Evolutionary conservation across 257 asterid species (phyloP).

Genomic region (Solanum corneliomulleri): DNA sequence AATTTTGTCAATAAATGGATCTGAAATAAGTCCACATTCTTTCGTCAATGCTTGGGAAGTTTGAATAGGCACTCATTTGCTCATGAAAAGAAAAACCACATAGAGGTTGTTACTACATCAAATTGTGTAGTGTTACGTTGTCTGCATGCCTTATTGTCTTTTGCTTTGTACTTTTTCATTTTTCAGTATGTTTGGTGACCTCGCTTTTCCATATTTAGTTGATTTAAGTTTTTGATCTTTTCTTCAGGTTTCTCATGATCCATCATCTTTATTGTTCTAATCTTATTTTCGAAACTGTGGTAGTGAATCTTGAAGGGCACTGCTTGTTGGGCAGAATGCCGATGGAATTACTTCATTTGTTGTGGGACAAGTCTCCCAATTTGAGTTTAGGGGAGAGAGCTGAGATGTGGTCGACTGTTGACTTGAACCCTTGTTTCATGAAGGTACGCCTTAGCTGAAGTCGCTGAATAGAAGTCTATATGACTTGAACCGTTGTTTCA

Average conservation of each 20-base stretch:
- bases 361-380: slow-evolving; percentile 76
- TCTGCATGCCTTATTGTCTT: background rate
- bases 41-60: background rate
- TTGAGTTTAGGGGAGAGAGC: slow-evolving; percentile 77
- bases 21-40: background rate
- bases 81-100: background rate
- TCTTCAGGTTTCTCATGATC: background rate
- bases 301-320: slow-evolving; percentile 64
- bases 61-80: background rate
- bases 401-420: slow-evolving; percentile 78
- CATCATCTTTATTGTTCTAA: slow-evolving; percentile 5
- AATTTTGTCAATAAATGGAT: background rate
- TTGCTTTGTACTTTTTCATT: background rate
- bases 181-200: background rate
- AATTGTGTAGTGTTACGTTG: background rate
- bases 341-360: slow-evolving; percentile 64
- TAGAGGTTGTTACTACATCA: background rate
- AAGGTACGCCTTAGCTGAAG: slow-evolving; percentile 34
- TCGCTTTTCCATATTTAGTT: background rate
- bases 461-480: background rate
- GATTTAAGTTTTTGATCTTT: background rate
- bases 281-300: slow-evolving; percentile 9
- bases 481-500: too few relatives aligned
- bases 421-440: slow-evolving; percentile 67
- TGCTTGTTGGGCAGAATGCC: slow-evolving; percentile 85